These are phyloP conservation scores for Plasmopara viticola DNA, from an alignment of 352 stramenopile genomes.

Conservation along the genomic window DNA sequence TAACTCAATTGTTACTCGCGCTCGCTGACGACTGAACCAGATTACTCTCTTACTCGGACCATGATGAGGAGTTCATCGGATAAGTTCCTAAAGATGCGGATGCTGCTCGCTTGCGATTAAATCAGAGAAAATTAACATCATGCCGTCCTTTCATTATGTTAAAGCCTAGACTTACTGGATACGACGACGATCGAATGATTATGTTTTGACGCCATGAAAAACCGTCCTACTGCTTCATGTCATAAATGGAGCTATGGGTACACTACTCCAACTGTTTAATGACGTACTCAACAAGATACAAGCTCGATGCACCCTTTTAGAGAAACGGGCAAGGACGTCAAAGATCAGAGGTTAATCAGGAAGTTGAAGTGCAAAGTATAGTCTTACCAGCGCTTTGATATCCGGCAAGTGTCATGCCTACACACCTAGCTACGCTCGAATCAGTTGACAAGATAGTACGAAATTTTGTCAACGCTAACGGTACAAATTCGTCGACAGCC, in stretches of 20 bases:
- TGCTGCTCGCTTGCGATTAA: conserved; percentile 3
- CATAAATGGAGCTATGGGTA: background rate
- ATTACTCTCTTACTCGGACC: background rate
- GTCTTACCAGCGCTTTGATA: background rate
- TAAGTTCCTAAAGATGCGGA: conserved; percentile 6
- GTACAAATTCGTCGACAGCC: background rate
- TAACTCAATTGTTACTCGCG: background rate
- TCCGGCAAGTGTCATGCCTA: background rate
- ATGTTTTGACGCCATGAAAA: background rate
- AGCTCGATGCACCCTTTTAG: background rate
- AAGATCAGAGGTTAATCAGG: too few species aligned
- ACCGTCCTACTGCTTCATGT: background rate
- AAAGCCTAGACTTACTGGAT: background rate
- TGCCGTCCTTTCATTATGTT: conserved; percentile 3
- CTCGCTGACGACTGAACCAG: conserved; percentile 15
- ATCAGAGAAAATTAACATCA: conserved; percentile 14
- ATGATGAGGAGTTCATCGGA: conserved; percentile 3
- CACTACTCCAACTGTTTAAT: background rate
- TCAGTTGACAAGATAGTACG: background rate
- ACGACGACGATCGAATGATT: background rate
- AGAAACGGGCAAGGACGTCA: background rate
- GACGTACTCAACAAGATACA: background rate
- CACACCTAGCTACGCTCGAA: background rate
- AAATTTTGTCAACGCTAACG: background rate
- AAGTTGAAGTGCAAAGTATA: background rate